Evolutionary conservation across 495 filamentous ascomycete genomes (phyloP), one percentile per base, ranked within the genome.

Genomic region (Aspergillus kassunensis): DNA sequence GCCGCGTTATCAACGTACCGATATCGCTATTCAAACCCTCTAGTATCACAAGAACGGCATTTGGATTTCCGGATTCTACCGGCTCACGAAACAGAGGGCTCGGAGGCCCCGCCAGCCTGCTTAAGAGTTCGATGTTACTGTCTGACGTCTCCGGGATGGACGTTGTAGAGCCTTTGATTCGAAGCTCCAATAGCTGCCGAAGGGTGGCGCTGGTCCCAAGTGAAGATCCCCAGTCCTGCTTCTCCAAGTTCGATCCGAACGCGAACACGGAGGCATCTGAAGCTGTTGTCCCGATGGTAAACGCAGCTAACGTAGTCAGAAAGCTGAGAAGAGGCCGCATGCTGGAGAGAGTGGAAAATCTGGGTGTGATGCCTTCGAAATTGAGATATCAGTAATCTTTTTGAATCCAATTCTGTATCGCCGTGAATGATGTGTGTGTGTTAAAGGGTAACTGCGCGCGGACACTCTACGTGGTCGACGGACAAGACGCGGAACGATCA

Each of bases 151-250:
- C 68, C 24, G 84, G 70, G 30, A 61, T 57, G 33, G 81, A 79
- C 53, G 68, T 78, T 19, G 73, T 56, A 24, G 81, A 73, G 4
- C 80, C 57, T n/a, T 75, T 72, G 49, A 79, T 61, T 58, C 80
- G 72, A 53, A 79, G 75, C 48, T 81, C 79, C 35, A 85, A 42
- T 23, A 85, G 63, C 25, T 79, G 67, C 57, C 73, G 72, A 37
- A 80, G 78, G 29, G 70, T 66, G 56, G 73, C 67, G 21, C 80
- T 71, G 12, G 69, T 66, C 42, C 74, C 52, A 15, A 51, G 36
- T 6, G 42, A n/a, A 30, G 50, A 47, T 25, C 37, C 13, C 2
- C 46, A 24, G 11, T 33, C 30, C 16, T 48, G 49, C 25, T 30
- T 11, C 19, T 48, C 27, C n/a, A 30, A 8, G 21, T 27, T 36